Evolutionary conservation across 495 filamentous ascomycete genomes (phyloP).

Genomic region (Margaritispora aquatica): DNA sequence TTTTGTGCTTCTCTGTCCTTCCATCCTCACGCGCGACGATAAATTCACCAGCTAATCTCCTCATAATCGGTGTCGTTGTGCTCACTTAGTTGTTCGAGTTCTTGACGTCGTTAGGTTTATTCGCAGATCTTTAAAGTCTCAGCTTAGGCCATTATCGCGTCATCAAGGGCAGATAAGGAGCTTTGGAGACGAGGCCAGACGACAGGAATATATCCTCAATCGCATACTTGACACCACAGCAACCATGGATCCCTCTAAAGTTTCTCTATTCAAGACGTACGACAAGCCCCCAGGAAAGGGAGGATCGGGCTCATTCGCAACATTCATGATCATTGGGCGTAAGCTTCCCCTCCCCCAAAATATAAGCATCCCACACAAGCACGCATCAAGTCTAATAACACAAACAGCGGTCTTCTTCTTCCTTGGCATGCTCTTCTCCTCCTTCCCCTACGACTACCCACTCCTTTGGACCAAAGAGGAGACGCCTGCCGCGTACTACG

Average conservation of each 20-base stretch:
- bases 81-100: not conserved
- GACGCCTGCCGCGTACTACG: conserved; percentile 58
- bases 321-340: conserved; percentile 95
- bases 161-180: not conserved
- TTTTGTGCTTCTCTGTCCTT: not conserved
- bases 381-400: conserved; percentile 7
- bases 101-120: not conserved
- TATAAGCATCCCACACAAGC: too few species aligned
- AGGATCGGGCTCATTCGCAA: conserved; percentile 64
- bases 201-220: not conserved
- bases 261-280: conserved; percentile 26
- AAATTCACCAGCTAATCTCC: not conserved
- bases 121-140: not conserved
- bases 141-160: not conserved
- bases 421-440: conserved; percentile 95
- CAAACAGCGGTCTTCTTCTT: conserved; percentile 56
- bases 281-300: conserved; percentile 18
- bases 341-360: conserved; percentile 29
- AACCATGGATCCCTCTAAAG: conserved; percentile 22
- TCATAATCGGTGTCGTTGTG: not conserved
- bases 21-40: not conserved
- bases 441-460: conserved; percentile 96
- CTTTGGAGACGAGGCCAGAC: not conserved
- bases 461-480: conserved; percentile 79
- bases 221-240: not conserved